phyloP scores from a whole-genome alignment of 495 filamentous ascomycete species.

The Penicillium arizonense region DNA sequence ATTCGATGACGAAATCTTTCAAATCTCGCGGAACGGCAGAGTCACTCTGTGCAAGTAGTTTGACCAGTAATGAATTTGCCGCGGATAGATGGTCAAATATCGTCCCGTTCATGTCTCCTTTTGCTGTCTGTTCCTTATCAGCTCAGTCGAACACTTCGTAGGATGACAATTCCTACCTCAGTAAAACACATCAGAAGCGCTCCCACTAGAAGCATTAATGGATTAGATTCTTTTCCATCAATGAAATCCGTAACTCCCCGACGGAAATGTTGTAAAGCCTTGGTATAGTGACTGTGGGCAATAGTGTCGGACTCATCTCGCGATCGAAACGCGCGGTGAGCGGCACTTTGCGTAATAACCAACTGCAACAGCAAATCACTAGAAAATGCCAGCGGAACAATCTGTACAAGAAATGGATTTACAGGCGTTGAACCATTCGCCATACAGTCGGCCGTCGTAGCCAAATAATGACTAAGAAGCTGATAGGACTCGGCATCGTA shows the following conservation, averaged over 20 bases:
- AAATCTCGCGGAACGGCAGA: slow-evolving; percentile 33
- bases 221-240: slow-evolving; percentile 36
- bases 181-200: slow-evolving; percentile 41
- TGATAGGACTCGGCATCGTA: slow-evolving; percentile 33
- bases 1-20: slow-evolving; percentile 40
- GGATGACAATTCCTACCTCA: slow-evolving; percentile 23
- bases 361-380: slow-evolving; percentile 37
- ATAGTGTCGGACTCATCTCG: slow-evolving; percentile 34
- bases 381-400: slow-evolving; percentile 38
- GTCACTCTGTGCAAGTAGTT: slow-evolving; percentile 32
- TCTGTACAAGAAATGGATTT: slow-evolving; percentile 38
- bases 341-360: slow-evolving; percentile 38
- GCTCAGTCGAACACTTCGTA: neutral
- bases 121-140: slow-evolving; percentile 29
- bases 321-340: slow-evolving; percentile 36
- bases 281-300: slow-evolving; percentile 35
- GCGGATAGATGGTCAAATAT: slow-evolving; percentile 39
- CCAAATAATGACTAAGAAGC: slow-evolving; percentile 36
- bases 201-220: slow-evolving; percentile 34
- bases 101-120: slow-evolving; percentile 39
- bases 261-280: slow-evolving; percentile 32
- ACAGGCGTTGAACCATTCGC: slow-evolving; percentile 38
- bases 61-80: slow-evolving; percentile 31
- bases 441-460: slow-evolving; percentile 38
- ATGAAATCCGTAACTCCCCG: slow-evolving; percentile 35